Percentiles rank a stretch among this genome's conserved stretches.
Conservation (phyloP, 805 yeast genomes). For the Jamesozyma lodderae region DNA sequence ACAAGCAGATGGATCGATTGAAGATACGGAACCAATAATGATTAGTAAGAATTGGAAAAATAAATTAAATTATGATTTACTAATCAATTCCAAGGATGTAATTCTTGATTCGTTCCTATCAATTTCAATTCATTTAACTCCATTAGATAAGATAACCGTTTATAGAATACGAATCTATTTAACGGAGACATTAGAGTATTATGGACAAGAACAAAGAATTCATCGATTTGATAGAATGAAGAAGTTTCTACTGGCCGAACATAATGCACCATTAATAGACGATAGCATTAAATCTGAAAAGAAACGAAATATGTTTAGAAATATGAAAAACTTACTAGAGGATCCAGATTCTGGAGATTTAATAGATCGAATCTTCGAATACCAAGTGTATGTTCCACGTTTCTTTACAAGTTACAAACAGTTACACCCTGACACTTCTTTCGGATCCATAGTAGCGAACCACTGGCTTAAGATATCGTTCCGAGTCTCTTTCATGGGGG, state of each 20-base stretch:
- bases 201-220: constrained; percentile 65
- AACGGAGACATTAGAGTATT: constrained; percentile 84
- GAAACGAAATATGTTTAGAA: constrained; percentile 24
- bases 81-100: constrained; percentile 78
- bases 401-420: constrained; percentile 44
- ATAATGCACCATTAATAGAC: constrained; percentile 43
- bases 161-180: constrained; percentile 78
- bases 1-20: constrained; percentile 66
- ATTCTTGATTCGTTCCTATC: constrained; percentile 78
- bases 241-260: constrained; percentile 71
- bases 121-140: constrained; percentile 70
- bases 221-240: constrained; percentile 84
- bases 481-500: constrained; percentile 55
- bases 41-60: constrained; percentile 88
- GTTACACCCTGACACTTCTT: constrained; percentile 80
- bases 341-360: constrained; percentile 44
- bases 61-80: constrained; percentile 76
- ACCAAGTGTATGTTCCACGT: constrained; percentile 73
- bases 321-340: constrained; percentile 31
- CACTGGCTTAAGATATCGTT: constrained; percentile 92
- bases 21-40: constrained; percentile 86
- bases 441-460: constrained; percentile 66
- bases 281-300: constrained; percentile 16
- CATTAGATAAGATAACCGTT: constrained; percentile 72
- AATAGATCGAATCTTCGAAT: constrained; percentile 69